phyloP scores from a whole-genome alignment of 352 stramenopile genomes.

The Pythium rishiriense region DNA sequence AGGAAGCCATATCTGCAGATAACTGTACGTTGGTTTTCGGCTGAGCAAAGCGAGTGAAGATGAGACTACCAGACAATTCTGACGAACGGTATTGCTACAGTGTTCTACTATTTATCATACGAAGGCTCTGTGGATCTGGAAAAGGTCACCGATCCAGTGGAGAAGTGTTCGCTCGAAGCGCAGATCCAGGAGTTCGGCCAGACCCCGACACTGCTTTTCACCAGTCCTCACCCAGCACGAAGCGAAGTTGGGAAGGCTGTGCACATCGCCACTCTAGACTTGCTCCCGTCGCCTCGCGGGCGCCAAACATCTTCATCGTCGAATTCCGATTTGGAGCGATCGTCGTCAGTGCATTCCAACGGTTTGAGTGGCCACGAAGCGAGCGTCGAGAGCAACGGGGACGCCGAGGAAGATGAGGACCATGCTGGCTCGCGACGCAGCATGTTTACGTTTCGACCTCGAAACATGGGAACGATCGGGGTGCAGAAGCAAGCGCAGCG shows the following conservation, averaged over 20 bases:
- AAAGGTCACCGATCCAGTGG: conserved; percentile 86
- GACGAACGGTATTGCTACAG: too few species aligned
- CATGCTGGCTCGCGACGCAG: conserved; percentile 35
- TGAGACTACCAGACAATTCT: too few species aligned
- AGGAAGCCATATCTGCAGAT: conserved; percentile 71
- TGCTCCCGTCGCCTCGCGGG: conserved; percentile 40
- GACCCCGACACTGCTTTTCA: conserved; percentile 82
- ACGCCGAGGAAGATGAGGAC: conserved; percentile 11
- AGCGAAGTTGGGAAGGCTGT: conserved; percentile 58
- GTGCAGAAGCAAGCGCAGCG: conserved; percentile 77
- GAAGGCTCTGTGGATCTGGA: conserved; percentile 87
- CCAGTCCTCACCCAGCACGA: conserved; percentile 63
- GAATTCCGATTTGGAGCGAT: conserved; percentile 27
- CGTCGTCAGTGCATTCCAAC: conserved; percentile 24
- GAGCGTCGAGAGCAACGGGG: conserved; percentile 21
- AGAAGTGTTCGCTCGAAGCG: conserved; percentile 92
- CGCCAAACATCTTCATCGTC: conserved; percentile 26
- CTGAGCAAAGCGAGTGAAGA: too few species aligned
- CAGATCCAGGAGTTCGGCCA: conserved; percentile 94
- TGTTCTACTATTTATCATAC: conserved; percentile 91
- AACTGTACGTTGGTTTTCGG: conserved; percentile 55
- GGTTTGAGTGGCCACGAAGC: conserved; percentile 20
- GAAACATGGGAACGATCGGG: conserved; percentile 43
- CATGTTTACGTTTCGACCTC: conserved; percentile 71
- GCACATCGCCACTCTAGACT: conserved; percentile 49